Evolutionary conservation across 208 protist species (phyloP).

Genomic region (Trichomonas vaginalis): DNA sequence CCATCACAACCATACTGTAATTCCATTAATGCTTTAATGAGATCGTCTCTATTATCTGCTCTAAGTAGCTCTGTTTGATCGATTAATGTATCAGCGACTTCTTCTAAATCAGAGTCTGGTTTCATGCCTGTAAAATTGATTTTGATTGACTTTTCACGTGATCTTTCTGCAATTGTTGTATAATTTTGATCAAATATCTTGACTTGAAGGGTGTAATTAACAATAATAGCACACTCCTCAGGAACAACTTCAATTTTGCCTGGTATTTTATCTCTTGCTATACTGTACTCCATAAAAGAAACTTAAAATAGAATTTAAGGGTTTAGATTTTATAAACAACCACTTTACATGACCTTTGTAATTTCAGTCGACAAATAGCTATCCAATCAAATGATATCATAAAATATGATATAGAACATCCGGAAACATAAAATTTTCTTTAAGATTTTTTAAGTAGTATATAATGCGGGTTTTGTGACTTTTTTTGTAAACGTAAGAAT

Average conservation of each 20-base stretch:
- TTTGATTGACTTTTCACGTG: neutral
- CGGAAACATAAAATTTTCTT: too few relatives aligned
- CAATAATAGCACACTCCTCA: neutral
- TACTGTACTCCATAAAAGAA: neutral
- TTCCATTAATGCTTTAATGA: neutral
- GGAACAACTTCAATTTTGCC: neutral
- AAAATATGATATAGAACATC: too few relatives aligned
- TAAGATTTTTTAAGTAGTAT: too few relatives aligned
- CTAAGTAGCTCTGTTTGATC: neutral
- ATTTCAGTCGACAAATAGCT: too few relatives aligned
- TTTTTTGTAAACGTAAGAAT: too few relatives aligned
- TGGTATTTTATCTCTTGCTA: neutral
- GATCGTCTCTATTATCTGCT: neutral
- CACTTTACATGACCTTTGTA: too few relatives aligned
- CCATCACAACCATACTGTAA: neutral
- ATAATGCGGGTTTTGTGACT: too few relatives aligned
- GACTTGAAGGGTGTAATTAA: neutral
- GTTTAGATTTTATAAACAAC: too few relatives aligned
- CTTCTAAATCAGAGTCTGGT: neutral
- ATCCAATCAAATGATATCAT: too few relatives aligned
- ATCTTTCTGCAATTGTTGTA: neutral
- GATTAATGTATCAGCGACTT: slow-evolving; percentile 9
- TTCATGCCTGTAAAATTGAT: neutral
- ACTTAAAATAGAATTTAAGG: too few relatives aligned
- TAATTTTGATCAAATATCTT: neutral